phyloP scores from a whole-genome alignment of 257 asterid genomes.

The Datura wrightii region DNA sequence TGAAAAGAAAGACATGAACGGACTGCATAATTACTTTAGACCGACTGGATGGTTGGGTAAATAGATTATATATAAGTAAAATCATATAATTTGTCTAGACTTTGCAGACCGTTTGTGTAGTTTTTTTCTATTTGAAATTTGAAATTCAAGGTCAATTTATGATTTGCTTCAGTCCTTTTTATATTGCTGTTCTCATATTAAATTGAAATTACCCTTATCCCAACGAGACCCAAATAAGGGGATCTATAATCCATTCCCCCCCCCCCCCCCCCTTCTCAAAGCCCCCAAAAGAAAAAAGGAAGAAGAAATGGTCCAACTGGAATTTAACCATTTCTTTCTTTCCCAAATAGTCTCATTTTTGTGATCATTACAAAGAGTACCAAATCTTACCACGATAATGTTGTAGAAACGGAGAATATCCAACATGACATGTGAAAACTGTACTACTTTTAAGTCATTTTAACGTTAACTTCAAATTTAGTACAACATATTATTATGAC shows the following conservation, averaged over 20 bases:
- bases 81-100: no score
- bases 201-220: no score
- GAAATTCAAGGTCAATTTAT: not conserved
- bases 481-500: not conserved
- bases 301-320: not conserved
- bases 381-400: not conserved
- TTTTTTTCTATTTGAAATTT: not conserved
- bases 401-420: not conserved
- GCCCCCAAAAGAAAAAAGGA: no score
- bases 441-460: not conserved
- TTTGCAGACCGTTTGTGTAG: no score
- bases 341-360: not conserved
- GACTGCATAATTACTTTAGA: no score
- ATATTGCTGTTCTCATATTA: no score
- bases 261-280: no score
- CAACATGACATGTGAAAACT: not conserved
- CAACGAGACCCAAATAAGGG: no score
- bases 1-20: no score
- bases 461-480: not conserved
- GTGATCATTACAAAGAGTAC: not conserved
- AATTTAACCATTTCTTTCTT: not conserved
- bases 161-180: no score
- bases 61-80: not conserved
- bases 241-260: no score
- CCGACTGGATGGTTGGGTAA: no score